Evolutionary conservation across 768 basidiomycete species (phyloP).

Genomic region (Epithele typhae): DNA sequence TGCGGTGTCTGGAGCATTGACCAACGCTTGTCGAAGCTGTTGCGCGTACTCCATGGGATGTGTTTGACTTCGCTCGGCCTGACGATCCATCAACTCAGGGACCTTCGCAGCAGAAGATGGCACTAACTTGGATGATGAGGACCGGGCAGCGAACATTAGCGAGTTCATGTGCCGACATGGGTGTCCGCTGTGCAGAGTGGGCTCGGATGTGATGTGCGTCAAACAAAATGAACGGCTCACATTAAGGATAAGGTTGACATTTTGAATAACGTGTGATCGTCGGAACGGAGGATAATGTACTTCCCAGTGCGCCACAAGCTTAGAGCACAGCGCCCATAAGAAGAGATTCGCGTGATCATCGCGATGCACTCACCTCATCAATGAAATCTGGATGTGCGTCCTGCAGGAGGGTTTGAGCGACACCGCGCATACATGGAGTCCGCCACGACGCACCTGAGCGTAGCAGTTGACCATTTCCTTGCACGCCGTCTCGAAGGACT

Average conservation of each 20-base stretch:
- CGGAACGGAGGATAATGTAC: constrained; percentile 47
- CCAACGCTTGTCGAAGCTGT: constrained; percentile 42
- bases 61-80: constrained; percentile 59
- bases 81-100: background rate
- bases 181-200: constrained; percentile 48
- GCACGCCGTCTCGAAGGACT: constrained; percentile 61
- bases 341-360: background rate
- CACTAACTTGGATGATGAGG: constrained; percentile 61
- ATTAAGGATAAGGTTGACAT: constrained; percentile 54
- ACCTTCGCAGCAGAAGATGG: background rate
- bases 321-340: background rate
- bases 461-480: constrained; percentile 55
- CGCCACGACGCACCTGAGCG: constrained; percentile 44
- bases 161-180: constrained; percentile 43
- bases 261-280: constrained; percentile 48
- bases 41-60: constrained; percentile 58
- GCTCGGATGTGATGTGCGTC: background rate
- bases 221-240: constrained; percentile 34
- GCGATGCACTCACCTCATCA: constrained; percentile 50
- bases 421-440: no score
- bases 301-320: constrained; percentile 71
- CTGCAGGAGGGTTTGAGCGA: constrained; percentile 24
- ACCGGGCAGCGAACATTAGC: constrained; percentile 58
- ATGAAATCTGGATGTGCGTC: constrained; percentile 51
- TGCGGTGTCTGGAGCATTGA: constrained; percentile 42